Percentiles rank a stretch among this genome's conserved stretches.
Evolutionary conservation across 345 rosid species (phyloP).

Genomic region (Eucalyptus curtisii): DNA sequence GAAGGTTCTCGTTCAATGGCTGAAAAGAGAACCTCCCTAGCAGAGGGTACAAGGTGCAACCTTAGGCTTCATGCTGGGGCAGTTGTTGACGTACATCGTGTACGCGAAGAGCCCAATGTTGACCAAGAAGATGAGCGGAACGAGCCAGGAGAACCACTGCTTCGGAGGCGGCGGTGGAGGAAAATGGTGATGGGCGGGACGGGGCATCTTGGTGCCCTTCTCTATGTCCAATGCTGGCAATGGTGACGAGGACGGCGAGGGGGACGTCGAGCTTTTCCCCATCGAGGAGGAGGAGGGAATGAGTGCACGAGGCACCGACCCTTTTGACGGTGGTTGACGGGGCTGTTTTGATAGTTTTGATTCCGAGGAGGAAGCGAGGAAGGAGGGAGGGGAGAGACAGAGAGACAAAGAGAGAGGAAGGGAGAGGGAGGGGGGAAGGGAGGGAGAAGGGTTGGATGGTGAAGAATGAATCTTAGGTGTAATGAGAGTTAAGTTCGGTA

Average conservation of each 20-base stretch:
- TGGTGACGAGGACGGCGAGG: neutral
- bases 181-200: conserved; percentile 2
- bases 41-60: neutral
- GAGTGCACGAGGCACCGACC: neutral
- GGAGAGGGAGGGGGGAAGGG: neutral
- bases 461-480: neutral
- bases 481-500: conserved; percentile 17
- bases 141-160: conserved; percentile 65
- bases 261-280: conserved; percentile 21
- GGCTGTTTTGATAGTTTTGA: neutral
- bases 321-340: neutral
- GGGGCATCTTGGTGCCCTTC: neutral
- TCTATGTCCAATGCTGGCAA: conserved; percentile 5
- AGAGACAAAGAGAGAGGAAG: neutral
- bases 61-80: conserved; percentile 20
- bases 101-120: conserved; percentile 25
- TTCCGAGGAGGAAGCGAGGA: neutral
- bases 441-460: conserved; percentile 9
- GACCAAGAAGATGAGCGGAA: conserved; percentile 40
- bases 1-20: conserved; percentile 25
- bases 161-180: conserved; percentile 35
- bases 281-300: conserved; percentile 6
- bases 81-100: conserved; percentile 62
- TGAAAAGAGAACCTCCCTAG: conserved; percentile 56
- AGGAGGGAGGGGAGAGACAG: neutral